phyloP scores from a whole-genome alignment of 2,329 filamentous ascomycete genomes.

The Neofusicoccum cordaticola region DNA sequence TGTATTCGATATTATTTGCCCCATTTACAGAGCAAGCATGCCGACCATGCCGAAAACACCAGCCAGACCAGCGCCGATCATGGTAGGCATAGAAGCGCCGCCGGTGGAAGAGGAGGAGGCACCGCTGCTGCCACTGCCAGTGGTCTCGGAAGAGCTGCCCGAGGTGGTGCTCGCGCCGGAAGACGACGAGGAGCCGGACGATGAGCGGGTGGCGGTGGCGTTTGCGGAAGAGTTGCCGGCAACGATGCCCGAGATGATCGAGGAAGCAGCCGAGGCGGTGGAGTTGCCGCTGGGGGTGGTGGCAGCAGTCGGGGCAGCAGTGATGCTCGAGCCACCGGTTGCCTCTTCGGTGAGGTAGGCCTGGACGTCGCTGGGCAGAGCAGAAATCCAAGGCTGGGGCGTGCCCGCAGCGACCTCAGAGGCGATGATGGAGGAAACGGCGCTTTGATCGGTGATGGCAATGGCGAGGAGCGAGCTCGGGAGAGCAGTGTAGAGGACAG shows the following conservation, averaged over 20 bases:
- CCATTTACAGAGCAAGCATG: slow-evolving; percentile 41
- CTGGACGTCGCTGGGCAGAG: slow-evolving; percentile 46
- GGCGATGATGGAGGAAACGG: slow-evolving; percentile 41
- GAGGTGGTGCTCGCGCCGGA: slow-evolving; percentile 26
- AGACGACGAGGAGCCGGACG: slow-evolving; percentile 21
- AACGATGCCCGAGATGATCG: slow-evolving; percentile 20
- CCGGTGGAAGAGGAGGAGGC: slow-evolving; percentile 24
- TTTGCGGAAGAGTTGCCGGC: slow-evolving; percentile 14
- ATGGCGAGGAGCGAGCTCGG: slow-evolving; percentile 40
- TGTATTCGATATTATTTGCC: background rate
- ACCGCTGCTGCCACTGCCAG: slow-evolving; percentile 21
- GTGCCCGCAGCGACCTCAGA: slow-evolving; percentile 44
- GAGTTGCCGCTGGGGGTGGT: slow-evolving; percentile 9
- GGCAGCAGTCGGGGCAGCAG: slow-evolving; percentile 19
- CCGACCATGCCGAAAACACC: slow-evolving; percentile 42
- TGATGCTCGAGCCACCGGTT: background rate
- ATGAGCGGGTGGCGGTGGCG: slow-evolving; percentile 24
- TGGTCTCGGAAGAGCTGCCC: slow-evolving; percentile 5
- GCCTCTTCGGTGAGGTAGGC: slow-evolving; percentile 32
- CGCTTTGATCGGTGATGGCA: slow-evolving; percentile 42
- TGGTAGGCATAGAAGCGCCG: slow-evolving; percentile 34
- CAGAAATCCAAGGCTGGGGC: slow-evolving; percentile 45
- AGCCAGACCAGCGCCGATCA: slow-evolving; percentile 39
- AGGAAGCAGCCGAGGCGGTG: slow-evolving; percentile 23
- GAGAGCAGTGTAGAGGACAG: slow-evolving; percentile 45